Conservation (phyloP, 2,329 filamentous ascomycete species). For the Bimuria novae-zelandiae region DNA sequence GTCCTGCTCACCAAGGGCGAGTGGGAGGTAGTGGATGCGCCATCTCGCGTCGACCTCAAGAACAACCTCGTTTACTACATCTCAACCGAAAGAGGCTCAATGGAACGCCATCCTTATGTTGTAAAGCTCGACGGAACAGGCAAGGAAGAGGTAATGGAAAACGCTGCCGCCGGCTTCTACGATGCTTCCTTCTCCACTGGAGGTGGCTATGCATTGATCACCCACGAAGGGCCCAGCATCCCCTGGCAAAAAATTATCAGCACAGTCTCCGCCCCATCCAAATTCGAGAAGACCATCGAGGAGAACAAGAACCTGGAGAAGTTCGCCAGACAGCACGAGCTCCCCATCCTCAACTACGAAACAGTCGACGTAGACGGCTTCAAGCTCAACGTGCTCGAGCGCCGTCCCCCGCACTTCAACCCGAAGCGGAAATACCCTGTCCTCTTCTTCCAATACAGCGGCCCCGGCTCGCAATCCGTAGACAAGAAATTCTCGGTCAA, state of each 20-base stretch:
- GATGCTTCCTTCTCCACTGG: slow-evolving; percentile 80
- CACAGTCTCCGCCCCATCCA: slow-evolving; percentile 69
- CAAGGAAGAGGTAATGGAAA: slow-evolving; percentile 75
- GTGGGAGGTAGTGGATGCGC: slow-evolving; percentile 90
- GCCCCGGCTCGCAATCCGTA: slow-evolving; percentile 90
- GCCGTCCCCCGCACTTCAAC: slow-evolving; percentile 87
- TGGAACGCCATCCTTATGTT: slow-evolving; percentile 88
- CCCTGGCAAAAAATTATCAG: slow-evolving; percentile 91
- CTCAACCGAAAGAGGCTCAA: slow-evolving; percentile 82
- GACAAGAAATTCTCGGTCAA: slow-evolving; percentile 79
- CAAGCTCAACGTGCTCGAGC: slow-evolving; percentile 75
- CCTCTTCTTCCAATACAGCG: slow-evolving; percentile 92
- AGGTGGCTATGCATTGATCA: slow-evolving; percentile 81
- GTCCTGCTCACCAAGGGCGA: slow-evolving; percentile 82
- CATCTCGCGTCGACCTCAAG: slow-evolving; percentile 80
- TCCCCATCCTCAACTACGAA: slow-evolving; percentile 81
- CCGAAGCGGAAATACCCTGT: slow-evolving; percentile 86
- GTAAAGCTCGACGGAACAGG: slow-evolving; percentile 81
- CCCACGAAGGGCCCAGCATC: slow-evolving; percentile 80
- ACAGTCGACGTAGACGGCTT: slow-evolving; percentile 84
- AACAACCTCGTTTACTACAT: slow-evolving; percentile 91
- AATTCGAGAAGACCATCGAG: slow-evolving; percentile 74
- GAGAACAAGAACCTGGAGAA: slow-evolving; percentile 73
- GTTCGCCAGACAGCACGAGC: slow-evolving; percentile 73
- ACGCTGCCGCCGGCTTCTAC: slow-evolving; percentile 76